Evolutionary conservation across 2,329 filamentous ascomycete genomes (phyloP).

Genomic region (Zymoseptoria pseudotritici): DNA sequence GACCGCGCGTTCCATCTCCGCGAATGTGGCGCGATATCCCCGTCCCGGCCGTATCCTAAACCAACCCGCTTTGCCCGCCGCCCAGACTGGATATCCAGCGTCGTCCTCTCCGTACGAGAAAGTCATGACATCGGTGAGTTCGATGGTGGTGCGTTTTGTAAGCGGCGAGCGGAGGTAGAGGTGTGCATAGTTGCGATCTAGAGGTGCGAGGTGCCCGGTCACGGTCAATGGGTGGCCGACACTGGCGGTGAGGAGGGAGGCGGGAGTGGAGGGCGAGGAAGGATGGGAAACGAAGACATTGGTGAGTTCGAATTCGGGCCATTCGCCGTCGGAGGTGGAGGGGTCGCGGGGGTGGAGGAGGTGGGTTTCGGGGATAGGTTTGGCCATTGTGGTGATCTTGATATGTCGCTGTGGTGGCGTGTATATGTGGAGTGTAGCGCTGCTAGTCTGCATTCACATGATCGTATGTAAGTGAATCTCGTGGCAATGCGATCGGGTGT

Average conservation of each 20-base stretch:
- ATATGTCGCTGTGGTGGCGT: not conserved
- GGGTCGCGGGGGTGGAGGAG: conserved; percentile 37
- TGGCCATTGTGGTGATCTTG: conserved; percentile 22
- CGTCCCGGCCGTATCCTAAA: conserved; percentile 57
- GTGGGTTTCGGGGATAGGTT: conserved; percentile 25
- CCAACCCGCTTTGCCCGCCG: conserved; percentile 58
- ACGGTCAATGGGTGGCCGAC: conserved; percentile 55
- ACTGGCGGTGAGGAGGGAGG: conserved; percentile 54
- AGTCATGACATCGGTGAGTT: conserved; percentile 46
- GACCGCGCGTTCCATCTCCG: conserved; percentile 56
- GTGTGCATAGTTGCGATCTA: conserved; percentile 34
- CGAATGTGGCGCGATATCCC: conserved; percentile 50
- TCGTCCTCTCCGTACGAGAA: conserved; percentile 48
- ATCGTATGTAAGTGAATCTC: not conserved
- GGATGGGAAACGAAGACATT: conserved; percentile 49
- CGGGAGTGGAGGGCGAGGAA: conserved; percentile 14
- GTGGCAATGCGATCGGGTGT: conserved; percentile 19
- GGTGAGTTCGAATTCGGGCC: conserved; percentile 55
- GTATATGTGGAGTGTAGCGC: not conserved
- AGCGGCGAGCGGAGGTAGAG: conserved; percentile 13
- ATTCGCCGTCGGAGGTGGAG: conserved; percentile 37
- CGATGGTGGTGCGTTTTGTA: conserved; percentile 34
- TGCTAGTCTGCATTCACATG: not conserved
- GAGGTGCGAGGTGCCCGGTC: conserved; percentile 51
- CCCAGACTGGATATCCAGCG: conserved; percentile 56